These are phyloP conservation scores for Darksidea phi DNA, from an alignment of 495 filamentous ascomycete species.

Conservation along the genomic window DNA sequence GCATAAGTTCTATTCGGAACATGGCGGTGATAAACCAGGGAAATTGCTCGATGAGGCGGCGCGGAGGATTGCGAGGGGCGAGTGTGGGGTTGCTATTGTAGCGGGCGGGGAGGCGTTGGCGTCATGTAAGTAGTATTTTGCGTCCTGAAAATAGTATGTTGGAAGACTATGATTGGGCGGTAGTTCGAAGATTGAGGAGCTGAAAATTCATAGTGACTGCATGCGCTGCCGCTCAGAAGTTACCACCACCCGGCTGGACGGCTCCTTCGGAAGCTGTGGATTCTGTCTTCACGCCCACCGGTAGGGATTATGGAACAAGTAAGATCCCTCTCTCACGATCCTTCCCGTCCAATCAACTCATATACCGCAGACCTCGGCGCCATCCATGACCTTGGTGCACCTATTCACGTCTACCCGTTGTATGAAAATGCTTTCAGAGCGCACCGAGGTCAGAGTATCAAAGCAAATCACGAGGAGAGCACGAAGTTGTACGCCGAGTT, in stretches of 20 bases:
- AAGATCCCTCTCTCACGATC: no score
- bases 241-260: slow-evolving; percentile 54
- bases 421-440: slow-evolving; percentile 57
- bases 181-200: background rate
- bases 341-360: no score
- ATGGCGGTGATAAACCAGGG: slow-evolving; percentile 56
- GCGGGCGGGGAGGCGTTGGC: slow-evolving; percentile 59
- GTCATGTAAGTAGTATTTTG: slow-evolving; percentile 49
- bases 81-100: slow-evolving; percentile 53
- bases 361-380: slow-evolving; percentile 44
- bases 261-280: slow-evolving; percentile 41
- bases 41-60: slow-evolving; percentile 58
- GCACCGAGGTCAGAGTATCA: slow-evolving; percentile 48
- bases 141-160: no score
- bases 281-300: slow-evolving; percentile 43
- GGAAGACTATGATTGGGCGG: no score
- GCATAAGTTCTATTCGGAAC: slow-evolving; percentile 49
- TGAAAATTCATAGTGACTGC: slow-evolving; percentile 37
- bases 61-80: slow-evolving; percentile 48
- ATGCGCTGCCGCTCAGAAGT: slow-evolving; percentile 38
- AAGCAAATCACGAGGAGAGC: slow-evolving; percentile 52
- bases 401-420: slow-evolving; percentile 56
- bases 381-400: slow-evolving; percentile 50
- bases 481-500: slow-evolving; percentile 53
- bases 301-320: slow-evolving; percentile 41